Base-by-base conservation (phyloP, 2,329 filamentous ascomycete genomes). In the Cercospora sesami region DNA sequence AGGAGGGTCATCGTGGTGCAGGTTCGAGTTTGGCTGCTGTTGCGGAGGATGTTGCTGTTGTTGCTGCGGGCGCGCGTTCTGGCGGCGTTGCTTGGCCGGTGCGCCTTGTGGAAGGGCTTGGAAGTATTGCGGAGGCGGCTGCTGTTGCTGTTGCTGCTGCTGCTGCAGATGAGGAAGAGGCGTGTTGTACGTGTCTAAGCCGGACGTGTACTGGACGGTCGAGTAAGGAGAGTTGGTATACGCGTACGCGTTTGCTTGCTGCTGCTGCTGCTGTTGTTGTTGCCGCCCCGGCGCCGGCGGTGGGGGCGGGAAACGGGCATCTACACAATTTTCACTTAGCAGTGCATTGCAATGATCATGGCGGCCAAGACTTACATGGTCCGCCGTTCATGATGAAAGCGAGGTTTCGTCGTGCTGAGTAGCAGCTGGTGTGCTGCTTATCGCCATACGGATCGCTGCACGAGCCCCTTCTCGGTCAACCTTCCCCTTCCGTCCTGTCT, bases 21-120 rank as follows among this genome's bases (percentile, higher is more conserved):
- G n/a, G 33, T 36, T 26, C 51, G 33, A 42, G 59, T 65, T 67
- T 2, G 62, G 30, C 18, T 69, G 70, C 42, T 60, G 64, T 23
- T 69, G 71, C 28, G 63, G 66, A 36, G 45, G 68, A 8, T 69
- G 68, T 39, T 65, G 70, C 28, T 69, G 70, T 18, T 64, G 66
- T 23, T 69, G 71, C 30, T 69, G 71, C 30, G 63, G 67, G 14
- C 63, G 65, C 18, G 36, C 66, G 70, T 16, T 67, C 33, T 68
- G 72, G 31, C 48, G 70, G 58, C 63, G 68, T 51, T 63, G 62
- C 23, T 61, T 66, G 26, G 57, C 7, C 7, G 66, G 36, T 7
- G 70, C 39, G 59, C 68, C 66, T 45, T 68, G 68, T 4, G 68
- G 68, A 2, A 72, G 68, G 31, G 64, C 60, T 48, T 62, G 66